Evolutionary conservation across 129 eudicot genomes (phyloP).

Genomic region (Flaveria ramosissima): DNA sequence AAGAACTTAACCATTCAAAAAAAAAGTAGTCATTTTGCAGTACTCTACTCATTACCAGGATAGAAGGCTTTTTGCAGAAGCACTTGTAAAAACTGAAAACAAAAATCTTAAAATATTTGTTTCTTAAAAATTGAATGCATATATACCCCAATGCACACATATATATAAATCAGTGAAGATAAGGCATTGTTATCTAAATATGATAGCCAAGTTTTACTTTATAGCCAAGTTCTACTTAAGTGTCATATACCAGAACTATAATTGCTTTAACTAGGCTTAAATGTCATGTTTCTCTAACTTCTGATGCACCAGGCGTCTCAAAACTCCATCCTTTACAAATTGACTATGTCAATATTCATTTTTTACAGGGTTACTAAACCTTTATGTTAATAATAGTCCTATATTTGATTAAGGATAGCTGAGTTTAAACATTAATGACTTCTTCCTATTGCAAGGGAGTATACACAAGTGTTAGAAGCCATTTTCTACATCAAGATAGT

Average conservation of each 20-base stretch:
- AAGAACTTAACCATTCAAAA: no score
- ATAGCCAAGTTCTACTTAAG: no score
- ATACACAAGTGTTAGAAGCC: neutral
- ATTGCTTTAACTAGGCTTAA: neutral
- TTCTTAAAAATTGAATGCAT: no score
- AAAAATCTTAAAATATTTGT: neutral
- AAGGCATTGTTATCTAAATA: no score
- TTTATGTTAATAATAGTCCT: neutral
- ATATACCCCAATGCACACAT: no score
- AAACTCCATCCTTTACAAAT: neutral
- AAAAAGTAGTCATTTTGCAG: no score
- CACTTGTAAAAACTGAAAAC: no score
- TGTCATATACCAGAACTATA: neutral
- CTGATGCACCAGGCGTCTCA: neutral
- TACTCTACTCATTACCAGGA: no score
- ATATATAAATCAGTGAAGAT: no score
- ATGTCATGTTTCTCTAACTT: neutral
- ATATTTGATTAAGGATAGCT: neutral
- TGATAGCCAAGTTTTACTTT: no score
- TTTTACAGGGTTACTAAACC: neutral
- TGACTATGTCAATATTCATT: neutral
- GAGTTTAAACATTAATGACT: neutral
- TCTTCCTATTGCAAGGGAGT: neutral
- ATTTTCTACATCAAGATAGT: neutral
- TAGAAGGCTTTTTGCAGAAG: no score